These are phyloP conservation scores for Lasiodiplodia sp. DNA, from an alignment of 2,329 filamentous ascomycete species.

Conservation along the genomic window DNA sequence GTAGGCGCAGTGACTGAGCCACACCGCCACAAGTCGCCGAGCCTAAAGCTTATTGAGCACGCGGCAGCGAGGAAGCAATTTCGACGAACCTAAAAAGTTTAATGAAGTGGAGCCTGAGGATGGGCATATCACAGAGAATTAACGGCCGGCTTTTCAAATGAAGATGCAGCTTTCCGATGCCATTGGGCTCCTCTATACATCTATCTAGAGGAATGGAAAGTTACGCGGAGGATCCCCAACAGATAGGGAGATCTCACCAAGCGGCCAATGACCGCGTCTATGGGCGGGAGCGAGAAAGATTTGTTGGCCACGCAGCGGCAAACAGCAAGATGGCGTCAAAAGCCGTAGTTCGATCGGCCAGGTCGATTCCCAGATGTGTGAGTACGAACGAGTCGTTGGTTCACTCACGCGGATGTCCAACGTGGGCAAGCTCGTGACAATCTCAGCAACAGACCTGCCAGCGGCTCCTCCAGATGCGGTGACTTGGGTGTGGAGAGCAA, in stretches of 20 bases:
- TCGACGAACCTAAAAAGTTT: constrained; percentile 1
- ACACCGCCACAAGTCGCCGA: not conserved
- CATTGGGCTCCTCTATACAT: not conserved
- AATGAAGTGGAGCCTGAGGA: not conserved
- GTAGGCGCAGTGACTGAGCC: constrained; percentile 9
- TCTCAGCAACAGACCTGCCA: not conserved
- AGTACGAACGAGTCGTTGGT: constrained; percentile 6
- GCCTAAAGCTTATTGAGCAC: not conserved
- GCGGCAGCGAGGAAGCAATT: constrained; percentile 3
- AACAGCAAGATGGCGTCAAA: not conserved
- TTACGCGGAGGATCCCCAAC: constrained; percentile 14
- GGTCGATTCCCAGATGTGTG: not conserved
- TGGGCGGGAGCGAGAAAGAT: not conserved
- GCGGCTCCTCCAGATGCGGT: constrained; percentile 3
- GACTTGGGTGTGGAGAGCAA: constrained; percentile 16
- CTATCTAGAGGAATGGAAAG: not conserved
- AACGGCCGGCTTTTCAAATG: not conserved
- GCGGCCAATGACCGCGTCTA: not conserved
- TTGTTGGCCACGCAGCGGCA: not conserved
- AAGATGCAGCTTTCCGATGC: not conserved
- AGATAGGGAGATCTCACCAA: not conserved
- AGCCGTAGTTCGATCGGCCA: constrained; percentile 6
- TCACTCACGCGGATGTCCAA: not conserved
- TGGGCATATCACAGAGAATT: not conserved
- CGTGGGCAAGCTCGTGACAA: not conserved